Conservation (phyloP, 345 rosid genomes). For the Corchorus capsularis region DNA sequence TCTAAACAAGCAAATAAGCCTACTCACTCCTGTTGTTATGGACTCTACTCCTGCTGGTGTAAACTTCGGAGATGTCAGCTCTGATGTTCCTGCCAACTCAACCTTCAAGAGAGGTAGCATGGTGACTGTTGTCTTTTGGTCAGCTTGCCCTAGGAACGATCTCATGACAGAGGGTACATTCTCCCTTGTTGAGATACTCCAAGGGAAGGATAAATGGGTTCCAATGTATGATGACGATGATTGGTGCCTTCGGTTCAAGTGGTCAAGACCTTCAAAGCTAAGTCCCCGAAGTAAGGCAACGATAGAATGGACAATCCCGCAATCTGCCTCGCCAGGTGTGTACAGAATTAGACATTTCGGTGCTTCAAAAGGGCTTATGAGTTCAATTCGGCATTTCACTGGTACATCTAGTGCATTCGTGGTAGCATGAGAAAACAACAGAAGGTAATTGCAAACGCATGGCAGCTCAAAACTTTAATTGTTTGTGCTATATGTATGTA, state of each 20-base stretch:
- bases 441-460: background rate
- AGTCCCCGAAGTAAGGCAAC: slow-evolving; percentile 74
- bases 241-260: slow-evolving; percentile 81
- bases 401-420: slow-evolving; percentile 83
- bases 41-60: slow-evolving; percentile 69
- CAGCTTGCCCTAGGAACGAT: slow-evolving; percentile 97
- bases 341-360: slow-evolving; percentile 83
- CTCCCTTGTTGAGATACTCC: slow-evolving; percentile 77
- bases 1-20: slow-evolving; percentile 69
- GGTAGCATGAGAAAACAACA: slow-evolving; percentile 38
- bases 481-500: background rate
- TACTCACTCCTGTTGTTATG: slow-evolving; percentile 86
- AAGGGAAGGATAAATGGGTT: slow-evolving; percentile 68
- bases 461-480: background rate
- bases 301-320: slow-evolving; percentile 83
- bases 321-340: slow-evolving; percentile 67
- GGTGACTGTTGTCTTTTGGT: slow-evolving; percentile 80
- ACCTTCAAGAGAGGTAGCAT: slow-evolving; percentile 70
- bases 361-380: slow-evolving; percentile 57
- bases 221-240: slow-evolving; percentile 93
- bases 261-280: slow-evolving; percentile 78
- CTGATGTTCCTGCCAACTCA: slow-evolving; percentile 74
- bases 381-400: slow-evolving; percentile 58
- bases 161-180: slow-evolving; percentile 93
- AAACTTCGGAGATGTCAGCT: slow-evolving; percentile 76